Evolutionary conservation across 1,284 basidiomycete genomes (phyloP).

Genomic region (Schizopora paradoxa): DNA sequence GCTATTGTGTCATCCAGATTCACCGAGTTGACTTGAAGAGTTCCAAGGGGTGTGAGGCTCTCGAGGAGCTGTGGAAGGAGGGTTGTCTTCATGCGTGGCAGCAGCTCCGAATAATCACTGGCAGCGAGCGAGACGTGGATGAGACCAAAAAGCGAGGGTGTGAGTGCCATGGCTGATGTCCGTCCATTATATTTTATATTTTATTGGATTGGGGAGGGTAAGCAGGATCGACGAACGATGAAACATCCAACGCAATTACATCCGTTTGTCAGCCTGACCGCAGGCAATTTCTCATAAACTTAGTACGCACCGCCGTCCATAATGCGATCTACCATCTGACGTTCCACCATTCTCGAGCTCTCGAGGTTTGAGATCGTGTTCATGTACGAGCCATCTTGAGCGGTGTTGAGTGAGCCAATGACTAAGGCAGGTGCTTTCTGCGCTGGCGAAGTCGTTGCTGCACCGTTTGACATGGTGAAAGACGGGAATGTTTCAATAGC

Average conservation of each 20-base stretch:
- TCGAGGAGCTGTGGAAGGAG: slow-evolving; percentile 55
- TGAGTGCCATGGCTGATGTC: slow-evolving; percentile 55
- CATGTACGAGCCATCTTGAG: slow-evolving; percentile 72
- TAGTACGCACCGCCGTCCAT: slow-evolving; percentile 60
- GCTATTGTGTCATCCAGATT: too few species aligned
- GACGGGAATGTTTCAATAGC: slow-evolving; percentile 4
- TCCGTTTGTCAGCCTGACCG: slow-evolving; percentile 60
- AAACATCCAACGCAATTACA: slow-evolving; percentile 44
- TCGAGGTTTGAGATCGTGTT: slow-evolving; percentile 55
- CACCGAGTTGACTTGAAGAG: slow-evolving; percentile 54
- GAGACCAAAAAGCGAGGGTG: slow-evolving; percentile 52
- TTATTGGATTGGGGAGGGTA: slow-evolving; percentile 15
- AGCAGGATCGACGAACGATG: slow-evolving; percentile 16
- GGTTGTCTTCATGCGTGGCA: slow-evolving; percentile 42
- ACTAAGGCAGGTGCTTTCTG: slow-evolving; percentile 49
- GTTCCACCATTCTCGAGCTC: slow-evolving; percentile 50
- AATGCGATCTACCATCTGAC: slow-evolving; percentile 70
- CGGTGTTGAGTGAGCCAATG: slow-evolving; percentile 69
- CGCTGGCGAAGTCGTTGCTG: not conserved
- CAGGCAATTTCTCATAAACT: too few species aligned
- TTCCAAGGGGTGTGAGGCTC: slow-evolving; percentile 59
- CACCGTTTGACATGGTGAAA: not conserved
- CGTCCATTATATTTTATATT: slow-evolving; percentile 11
- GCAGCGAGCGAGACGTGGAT: slow-evolving; percentile 58
- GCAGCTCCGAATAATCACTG: slow-evolving; percentile 55